Conservation (phyloP, 352 stramenopile species). For the Globisporangium cederbergense region DNA sequence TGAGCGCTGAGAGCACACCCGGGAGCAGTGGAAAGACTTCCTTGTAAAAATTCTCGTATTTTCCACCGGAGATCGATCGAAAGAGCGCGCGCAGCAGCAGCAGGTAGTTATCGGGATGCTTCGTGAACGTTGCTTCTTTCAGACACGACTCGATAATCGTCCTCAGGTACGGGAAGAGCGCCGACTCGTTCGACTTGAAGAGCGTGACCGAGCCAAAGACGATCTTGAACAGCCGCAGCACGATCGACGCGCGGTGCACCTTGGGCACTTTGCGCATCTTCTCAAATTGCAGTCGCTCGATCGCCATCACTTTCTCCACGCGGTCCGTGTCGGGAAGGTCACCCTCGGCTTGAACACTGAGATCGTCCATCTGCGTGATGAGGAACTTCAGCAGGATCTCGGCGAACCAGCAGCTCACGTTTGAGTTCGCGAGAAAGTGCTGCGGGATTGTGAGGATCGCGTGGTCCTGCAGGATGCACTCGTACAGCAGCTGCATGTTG, state of each 20-base stretch:
- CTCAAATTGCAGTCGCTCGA: slow-evolving; percentile 74
- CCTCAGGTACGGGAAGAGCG: slow-evolving; percentile 91
- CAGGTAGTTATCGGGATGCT: slow-evolving; percentile 93
- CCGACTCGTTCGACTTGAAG: slow-evolving; percentile 95
- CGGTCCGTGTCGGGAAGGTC: slow-evolving; percentile 78
- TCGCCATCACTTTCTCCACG: slow-evolving; percentile 69
- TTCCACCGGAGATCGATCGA: slow-evolving; percentile 94
- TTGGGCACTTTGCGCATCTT: slow-evolving; percentile 68
- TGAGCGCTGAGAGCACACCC: slow-evolving; percentile 91
- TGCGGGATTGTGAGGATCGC: slow-evolving; percentile 93
- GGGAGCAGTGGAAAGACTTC: slow-evolving; percentile 94
- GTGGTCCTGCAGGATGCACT: slow-evolving; percentile 92
- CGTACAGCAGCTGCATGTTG: slow-evolving; percentile 90
- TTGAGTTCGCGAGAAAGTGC: slow-evolving; percentile 93
- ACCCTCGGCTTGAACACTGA: slow-evolving; percentile 81
- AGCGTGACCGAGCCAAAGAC: slow-evolving; percentile 95
- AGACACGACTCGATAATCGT: slow-evolving; percentile 93
- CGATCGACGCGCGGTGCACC: slow-evolving; percentile 78
- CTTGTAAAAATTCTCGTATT: slow-evolving; percentile 98
- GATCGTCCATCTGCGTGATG: slow-evolving; percentile 91
- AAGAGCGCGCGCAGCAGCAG: slow-evolving; percentile 94
- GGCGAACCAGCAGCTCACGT: slow-evolving; percentile 92
- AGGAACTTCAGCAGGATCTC: slow-evolving; percentile 95
- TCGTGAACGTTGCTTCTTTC: slow-evolving; percentile 87
- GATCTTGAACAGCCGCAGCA: slow-evolving; percentile 94